Conservation (phyloP, 129 eudicot genomes). For the Flaveria sonorensis region DNA sequence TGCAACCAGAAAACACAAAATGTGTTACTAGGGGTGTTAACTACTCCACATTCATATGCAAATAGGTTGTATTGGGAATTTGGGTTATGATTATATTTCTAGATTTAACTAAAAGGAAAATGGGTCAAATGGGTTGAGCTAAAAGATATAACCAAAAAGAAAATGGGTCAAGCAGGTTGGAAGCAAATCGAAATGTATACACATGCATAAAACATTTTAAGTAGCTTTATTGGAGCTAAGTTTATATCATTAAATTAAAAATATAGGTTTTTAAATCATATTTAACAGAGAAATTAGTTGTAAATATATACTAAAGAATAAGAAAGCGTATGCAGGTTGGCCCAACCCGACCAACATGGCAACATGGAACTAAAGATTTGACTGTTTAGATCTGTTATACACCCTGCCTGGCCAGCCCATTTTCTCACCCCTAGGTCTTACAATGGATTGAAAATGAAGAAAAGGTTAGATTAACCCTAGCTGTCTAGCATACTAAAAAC, state of each 20-base stretch:
- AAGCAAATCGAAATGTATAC: background rate
- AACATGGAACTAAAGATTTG: background rate
- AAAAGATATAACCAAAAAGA: background rate
- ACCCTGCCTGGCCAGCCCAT: background rate
- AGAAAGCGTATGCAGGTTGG: background rate
- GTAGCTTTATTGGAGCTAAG: background rate
- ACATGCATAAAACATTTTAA: background rate
- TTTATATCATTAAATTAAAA: background rate
- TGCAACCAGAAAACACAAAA: constrained; percentile 26
- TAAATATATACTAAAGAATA: background rate
- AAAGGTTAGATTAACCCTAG: background rate
- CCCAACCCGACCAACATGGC: background rate
- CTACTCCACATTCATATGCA: background rate
- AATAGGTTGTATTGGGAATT: background rate
- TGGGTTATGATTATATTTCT: background rate
- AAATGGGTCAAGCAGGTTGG: background rate
- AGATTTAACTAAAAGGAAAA: background rate
- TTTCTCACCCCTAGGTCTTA: background rate
- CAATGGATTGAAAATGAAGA: constrained; percentile 12
- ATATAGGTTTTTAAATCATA: background rate
- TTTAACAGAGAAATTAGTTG: background rate
- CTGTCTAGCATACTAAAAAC: background rate
- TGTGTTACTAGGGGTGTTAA: background rate
- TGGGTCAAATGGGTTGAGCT: background rate
- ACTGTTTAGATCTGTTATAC: background rate